Base-by-base conservation (phyloP, 1,139 yeast species). In the Taphrina populina region DNA sequence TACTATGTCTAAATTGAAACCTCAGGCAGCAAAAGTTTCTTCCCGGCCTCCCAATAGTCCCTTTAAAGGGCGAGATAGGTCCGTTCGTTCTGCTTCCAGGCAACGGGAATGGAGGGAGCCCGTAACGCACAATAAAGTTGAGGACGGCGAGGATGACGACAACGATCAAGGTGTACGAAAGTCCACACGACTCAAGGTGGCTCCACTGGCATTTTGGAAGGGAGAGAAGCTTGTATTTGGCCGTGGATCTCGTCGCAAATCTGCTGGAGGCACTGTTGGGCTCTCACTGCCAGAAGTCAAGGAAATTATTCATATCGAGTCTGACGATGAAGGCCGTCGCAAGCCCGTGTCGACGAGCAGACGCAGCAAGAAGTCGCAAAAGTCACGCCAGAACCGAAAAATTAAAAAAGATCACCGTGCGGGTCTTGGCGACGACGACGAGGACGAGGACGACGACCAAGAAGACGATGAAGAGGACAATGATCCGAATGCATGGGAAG, bases 161-260 rank as follows among this genome's bases (percentile, higher is more conserved):
- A 29, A 39, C 45, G 53, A 54, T 5, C n/a, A n/a, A n/a, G 62
- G 62, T n/a, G 41, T 64, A 20, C 64, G 85, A 60, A 70, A 79
- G 60, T 84, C 95, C 0, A 74, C 76, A 41, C 75, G 96, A 64
- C 77, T 80, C 0, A 78, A 78, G 62, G 76, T 85, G 5, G 80
- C 84, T 1, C 95, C 95, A 0, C 71, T 88, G 61, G 92, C 88
- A 8, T 85, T 76, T 66, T 88, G 96, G 96, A 78, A 86, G 67
- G 85, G 84, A 65, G 96, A 88, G 68, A 74, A 82, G 59, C 78
- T 84, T 34, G 78, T 85, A 1, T 87, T 84, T 64, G 77, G 82
- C 24, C 60, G 65, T 20, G 56, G 70, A 62, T 58, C 64, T n/a
- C 71, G 69, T n/a, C 59, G 61, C 35, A 71, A 67, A 13, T 67